A percentile compares a stretch with the other conserved stretches of the same genome.
phyloP scores from a whole-genome alignment of 1,284 basidiomycete species.

The Rhodotorula sp. region DNA sequence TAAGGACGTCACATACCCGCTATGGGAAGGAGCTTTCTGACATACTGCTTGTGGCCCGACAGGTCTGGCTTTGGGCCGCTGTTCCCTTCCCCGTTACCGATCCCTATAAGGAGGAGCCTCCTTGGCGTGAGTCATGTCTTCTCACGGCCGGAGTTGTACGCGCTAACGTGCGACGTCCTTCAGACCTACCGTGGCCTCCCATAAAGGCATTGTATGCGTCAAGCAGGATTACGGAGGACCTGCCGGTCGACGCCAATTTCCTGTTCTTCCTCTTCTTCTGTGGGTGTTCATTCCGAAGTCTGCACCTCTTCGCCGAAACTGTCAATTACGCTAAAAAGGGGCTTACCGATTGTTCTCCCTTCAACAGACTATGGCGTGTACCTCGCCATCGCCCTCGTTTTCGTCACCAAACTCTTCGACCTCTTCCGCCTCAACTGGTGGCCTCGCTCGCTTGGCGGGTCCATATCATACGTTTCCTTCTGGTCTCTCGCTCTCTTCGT shows the following conservation, averaged over 20 bases:
- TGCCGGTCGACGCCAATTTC: constrained; percentile 54
- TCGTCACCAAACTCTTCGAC: constrained; percentile 59
- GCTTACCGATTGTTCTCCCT: not conserved
- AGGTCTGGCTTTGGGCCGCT: constrained; percentile 58
- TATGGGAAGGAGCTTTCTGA: not conserved
- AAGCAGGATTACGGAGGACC: not conserved
- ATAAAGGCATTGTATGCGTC: not conserved
- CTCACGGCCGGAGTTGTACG: not conserved
- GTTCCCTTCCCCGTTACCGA: constrained; percentile 57
- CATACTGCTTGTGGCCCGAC: not conserved
- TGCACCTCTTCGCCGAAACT: not conserved
- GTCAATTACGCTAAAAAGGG: not conserved
- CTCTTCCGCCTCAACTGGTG: constrained; percentile 54
- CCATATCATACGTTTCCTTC: constrained; percentile 55
- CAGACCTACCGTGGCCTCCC: constrained; percentile 21
- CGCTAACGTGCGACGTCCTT: not conserved
- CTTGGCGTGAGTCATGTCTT: constrained; percentile 43
- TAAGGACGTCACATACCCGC: constrained; percentile 38
- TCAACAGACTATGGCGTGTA: constrained; percentile 49
- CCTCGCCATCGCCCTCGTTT: constrained; percentile 55
- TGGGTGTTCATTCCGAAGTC: constrained; percentile 11
- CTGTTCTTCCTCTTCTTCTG: constrained; percentile 55
- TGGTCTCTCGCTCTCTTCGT: constrained; percentile 54
- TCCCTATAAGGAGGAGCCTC: constrained; percentile 47
- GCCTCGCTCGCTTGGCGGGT: constrained; percentile 54